A percentile compares a stretch with the other conserved stretches of the same genome.
Evolutionary conservation across 176 grass and related monocot genomes (phyloP).

Genomic region (Musa beccarii): DNA sequence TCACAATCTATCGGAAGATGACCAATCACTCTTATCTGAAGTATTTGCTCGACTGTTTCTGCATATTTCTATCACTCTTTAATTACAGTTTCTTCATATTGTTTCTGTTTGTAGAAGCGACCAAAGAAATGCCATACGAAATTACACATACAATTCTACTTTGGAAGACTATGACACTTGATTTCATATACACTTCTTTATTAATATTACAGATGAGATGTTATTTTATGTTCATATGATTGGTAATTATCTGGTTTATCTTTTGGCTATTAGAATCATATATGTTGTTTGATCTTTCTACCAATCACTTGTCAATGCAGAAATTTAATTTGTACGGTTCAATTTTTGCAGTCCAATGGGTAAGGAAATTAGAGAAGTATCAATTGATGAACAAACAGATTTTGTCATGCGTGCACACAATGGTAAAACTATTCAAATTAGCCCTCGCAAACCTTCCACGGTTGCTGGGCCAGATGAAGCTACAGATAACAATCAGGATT

Average conservation of each 20-base stretch:
- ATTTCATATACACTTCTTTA: background rate
- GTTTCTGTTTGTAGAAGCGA: too few relatives aligned
- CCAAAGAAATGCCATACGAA: too few relatives aligned
- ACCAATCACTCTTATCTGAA: too few relatives aligned
- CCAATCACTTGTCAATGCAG: background rate
- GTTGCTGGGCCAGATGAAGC: conserved; percentile 14
- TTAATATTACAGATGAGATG: background rate
- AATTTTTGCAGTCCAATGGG: conserved; percentile 5
- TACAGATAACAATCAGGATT: conserved; percentile 20
- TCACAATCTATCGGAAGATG: too few relatives aligned
- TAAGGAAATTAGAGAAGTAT: background rate
- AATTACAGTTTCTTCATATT: too few relatives aligned
- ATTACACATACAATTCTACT: too few relatives aligned
- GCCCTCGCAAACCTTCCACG: background rate
- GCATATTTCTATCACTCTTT: too few relatives aligned
- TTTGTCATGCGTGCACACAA: background rate
- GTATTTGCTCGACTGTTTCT: too few relatives aligned
- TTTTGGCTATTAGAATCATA: background rate
- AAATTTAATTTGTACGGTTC: background rate
- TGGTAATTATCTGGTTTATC: background rate
- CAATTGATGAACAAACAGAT: background rate
- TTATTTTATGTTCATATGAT: background rate
- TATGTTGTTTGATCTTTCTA: background rate
- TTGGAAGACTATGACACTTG: too few relatives aligned
- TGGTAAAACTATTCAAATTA: background rate